phyloP scores from a whole-genome alignment of 2,329 filamentous ascomycete species.

The Nakataea oryzae region DNA sequence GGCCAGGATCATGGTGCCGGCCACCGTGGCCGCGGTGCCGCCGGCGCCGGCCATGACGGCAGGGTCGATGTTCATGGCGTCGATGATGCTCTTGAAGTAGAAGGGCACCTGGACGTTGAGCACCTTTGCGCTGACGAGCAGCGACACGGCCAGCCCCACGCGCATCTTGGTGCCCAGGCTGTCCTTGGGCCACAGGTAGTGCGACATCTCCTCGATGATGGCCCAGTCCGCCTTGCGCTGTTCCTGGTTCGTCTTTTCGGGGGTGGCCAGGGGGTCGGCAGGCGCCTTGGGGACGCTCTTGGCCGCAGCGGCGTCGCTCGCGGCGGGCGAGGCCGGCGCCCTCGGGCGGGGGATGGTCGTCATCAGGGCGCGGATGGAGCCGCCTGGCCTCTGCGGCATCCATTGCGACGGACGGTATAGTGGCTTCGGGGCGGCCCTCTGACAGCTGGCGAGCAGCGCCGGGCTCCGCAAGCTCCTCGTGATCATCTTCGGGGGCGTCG shows the following conservation, averaged over 20 bases:
- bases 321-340: no score
- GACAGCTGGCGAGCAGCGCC: neutral
- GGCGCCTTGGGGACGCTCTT: neutral
- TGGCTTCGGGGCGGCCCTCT: neutral
- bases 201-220: conserved; percentile 95
- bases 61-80: conserved; percentile 95
- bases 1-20: conserved; percentile 85
- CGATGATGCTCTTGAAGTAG: conserved; percentile 97
- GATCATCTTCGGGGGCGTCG: neutral
- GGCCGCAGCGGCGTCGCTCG: no score
- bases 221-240: conserved; percentile 97
- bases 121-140: conserved; percentile 85
- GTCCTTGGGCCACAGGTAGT: conserved; percentile 92
- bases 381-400: neutral
- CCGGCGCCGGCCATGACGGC: conserved; percentile 68
- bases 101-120: conserved; percentile 97
- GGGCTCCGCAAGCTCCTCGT: neutral
- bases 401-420: neutral
- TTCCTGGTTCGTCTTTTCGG: conserved; percentile 65
- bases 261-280: conserved; percentile 47
- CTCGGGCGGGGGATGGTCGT: neutral
- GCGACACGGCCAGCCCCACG: conserved; percentile 71
- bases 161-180: conserved; percentile 73
- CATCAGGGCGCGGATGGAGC: neutral
- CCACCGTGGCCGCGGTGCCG: conserved; percentile 82